A percentile compares a stretch with the other conserved stretches of the same genome.
Conservation (phyloP, 2,329 filamentous ascomycete genomes). For the Pezizomycotina sp. region DNA sequence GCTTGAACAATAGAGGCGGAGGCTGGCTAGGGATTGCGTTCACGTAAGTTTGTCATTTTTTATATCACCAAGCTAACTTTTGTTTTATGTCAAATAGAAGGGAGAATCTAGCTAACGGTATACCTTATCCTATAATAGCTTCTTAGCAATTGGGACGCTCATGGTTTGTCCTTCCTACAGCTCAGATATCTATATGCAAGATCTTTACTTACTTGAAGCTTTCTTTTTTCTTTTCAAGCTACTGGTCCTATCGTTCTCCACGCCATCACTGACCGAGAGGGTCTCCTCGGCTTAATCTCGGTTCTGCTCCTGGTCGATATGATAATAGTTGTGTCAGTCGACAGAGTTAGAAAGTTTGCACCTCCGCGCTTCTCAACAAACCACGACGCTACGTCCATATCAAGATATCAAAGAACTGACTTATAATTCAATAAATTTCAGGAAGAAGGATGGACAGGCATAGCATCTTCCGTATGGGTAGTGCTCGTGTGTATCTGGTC, state of each 20-base stretch:
- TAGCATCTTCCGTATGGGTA: constrained; percentile 69
- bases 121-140: constrained; percentile 51
- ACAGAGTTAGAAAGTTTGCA: constrained; percentile 43
- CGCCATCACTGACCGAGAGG: constrained; percentile 60
- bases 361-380: constrained; percentile 29
- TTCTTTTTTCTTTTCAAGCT: too few relatives aligned
- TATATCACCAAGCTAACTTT: neutral
- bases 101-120: too few relatives aligned
- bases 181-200: too few relatives aligned
- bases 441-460: constrained; percentile 53
- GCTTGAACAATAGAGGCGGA: constrained; percentile 68
- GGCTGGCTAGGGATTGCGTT: constrained; percentile 66
- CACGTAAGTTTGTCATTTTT: constrained; percentile 1
- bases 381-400: constrained; percentile 40
- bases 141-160: constrained; percentile 58
- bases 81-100: too few relatives aligned
- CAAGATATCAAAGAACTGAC: constrained; percentile 1
- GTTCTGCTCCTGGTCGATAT: constrained; percentile 54
- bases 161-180: too few relatives aligned
- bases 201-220: too few relatives aligned
- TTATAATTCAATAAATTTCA: neutral
- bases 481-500: constrained; percentile 52
- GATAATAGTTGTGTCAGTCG: constrained; percentile 62
- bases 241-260: constrained; percentile 69
- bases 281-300: constrained; percentile 53